phyloP scores from a whole-genome alignment of 495 filamentous ascomycete genomes.

The Xylaria telfairii region DNA sequence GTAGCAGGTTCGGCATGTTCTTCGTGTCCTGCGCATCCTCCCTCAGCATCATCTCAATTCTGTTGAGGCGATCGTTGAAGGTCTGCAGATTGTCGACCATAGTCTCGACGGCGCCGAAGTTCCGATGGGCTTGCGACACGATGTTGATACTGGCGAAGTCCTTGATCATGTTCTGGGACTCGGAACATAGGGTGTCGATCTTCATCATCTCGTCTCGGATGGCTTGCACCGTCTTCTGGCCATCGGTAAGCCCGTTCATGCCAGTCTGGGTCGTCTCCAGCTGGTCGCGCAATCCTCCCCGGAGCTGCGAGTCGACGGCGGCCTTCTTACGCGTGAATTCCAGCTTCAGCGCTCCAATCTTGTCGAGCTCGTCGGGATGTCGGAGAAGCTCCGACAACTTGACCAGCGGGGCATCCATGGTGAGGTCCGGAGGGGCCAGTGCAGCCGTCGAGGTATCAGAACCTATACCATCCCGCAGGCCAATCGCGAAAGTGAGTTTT shows the following conservation, averaged over 20 bases:
- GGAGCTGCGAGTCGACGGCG: slow-evolving; percentile 86
- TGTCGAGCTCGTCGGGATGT: slow-evolving; percentile 89
- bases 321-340: slow-evolving; percentile 96
- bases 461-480: slow-evolving; percentile 39
- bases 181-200: slow-evolving; percentile 96
- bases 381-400: slow-evolving; percentile 77
- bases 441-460: slow-evolving; percentile 31
- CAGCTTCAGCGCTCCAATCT: slow-evolving; percentile 84
- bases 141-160: slow-evolving; percentile 97
- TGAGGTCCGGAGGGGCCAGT: slow-evolving; percentile 36
- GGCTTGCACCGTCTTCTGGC: slow-evolving; percentile 81
- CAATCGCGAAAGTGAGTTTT: background rate
- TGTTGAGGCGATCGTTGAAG: slow-evolving; percentile 76
- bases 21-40: slow-evolving; percentile 84
- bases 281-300: slow-evolving; percentile 85
- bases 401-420: slow-evolving; percentile 63
- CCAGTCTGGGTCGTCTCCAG: slow-evolving; percentile 90
- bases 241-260: slow-evolving; percentile 84
- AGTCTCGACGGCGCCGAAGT: slow-evolving; percentile 87
- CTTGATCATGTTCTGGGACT: slow-evolving; percentile 92
- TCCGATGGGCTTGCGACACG: slow-evolving; percentile 89
- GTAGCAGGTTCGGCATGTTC: slow-evolving; percentile 89
- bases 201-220: slow-evolving; percentile 98
- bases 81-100: slow-evolving; percentile 90
- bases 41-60: slow-evolving; percentile 74